Evolutionary conservation across 148 eudicot genomes (phyloP).

Genomic region (Chenopodium berlandieri): DNA sequence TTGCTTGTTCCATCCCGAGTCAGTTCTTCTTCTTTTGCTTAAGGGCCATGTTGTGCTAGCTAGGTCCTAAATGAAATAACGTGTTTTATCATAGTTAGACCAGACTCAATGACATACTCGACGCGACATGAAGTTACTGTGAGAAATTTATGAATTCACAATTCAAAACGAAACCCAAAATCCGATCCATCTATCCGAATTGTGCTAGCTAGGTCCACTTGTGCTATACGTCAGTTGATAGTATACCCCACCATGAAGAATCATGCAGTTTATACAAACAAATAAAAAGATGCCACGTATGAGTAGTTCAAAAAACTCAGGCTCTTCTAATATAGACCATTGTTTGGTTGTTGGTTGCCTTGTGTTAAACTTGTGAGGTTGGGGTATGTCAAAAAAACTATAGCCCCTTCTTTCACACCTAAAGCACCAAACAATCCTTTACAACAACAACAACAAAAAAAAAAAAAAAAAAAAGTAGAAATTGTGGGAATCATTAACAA

Average conservation of each 20-base stretch:
- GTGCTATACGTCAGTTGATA: not conserved
- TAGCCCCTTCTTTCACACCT: no score
- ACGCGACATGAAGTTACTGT: no score
- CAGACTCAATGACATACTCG: no score
- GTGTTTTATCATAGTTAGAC: no score
- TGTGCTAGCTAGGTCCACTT: not conserved
- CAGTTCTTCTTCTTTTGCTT: no score
- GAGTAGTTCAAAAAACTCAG: not conserved
- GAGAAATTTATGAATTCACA: no score
- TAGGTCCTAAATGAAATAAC: no score
- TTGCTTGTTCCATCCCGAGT: no score
- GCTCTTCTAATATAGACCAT: constrained; percentile 1
- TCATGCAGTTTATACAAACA: not conserved
- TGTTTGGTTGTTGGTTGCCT: constrained; percentile 11
- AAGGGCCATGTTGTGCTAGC: no score
- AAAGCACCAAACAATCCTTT: not conserved
- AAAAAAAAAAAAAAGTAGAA: not conserved
- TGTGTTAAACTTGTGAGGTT: constrained; percentile 1
- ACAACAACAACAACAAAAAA: not conserved
- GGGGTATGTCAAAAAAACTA: not conserved
- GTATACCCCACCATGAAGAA: constrained; percentile 19
- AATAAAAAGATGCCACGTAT: constrained; percentile 15
- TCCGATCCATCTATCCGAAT: no score
- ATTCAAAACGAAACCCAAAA: no score
- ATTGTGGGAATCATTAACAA: not conserved